Evolutionary conservation across 768 basidiomycete species (phyloP), one percentile per base, ranked within the genome.

Genomic region (Flagelloscypha sp.): DNA sequence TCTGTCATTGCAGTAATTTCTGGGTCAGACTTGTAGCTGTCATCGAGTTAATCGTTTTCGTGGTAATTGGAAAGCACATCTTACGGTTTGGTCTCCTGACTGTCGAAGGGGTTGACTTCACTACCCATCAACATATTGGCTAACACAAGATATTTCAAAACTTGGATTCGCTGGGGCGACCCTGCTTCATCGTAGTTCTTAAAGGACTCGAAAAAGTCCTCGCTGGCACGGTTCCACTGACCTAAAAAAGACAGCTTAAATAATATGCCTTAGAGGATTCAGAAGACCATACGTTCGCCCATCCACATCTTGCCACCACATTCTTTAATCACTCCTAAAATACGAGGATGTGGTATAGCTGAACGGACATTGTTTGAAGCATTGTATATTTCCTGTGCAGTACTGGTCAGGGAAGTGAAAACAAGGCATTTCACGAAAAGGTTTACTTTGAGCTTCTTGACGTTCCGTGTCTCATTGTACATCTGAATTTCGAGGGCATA

Each of bases 271-370:
- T 12, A 17, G n/a, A 21, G 27, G 1, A 29, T 15, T 15, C 15
- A 28, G 4, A 22, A 16, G 12, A 16, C 48, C 79, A 50, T 57
- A 84, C 94, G 85, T 70, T 98, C 95, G 40, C 88, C 90, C 95
- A 99, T 98, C 93, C 95, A 98, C 95, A 99, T 99, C 63, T 99
- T 99, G 2, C 95, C 95, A 11, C 95, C 95, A 47, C 94, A 98
- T 58, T 99, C 95, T 53, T 93, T 88, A 62, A 99, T 98, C 34
- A 98, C 89, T 27, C 94, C 95, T 84, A 97, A 93, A 51, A 98
- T 97, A 20, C 90, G 76, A 7, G 95, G 95, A 62, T 98, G 95
- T 11, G 95, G 92, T 42, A 99, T 97, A 7, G 95, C 95, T 6
- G 89, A 92, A 16, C 88, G 84, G 34, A 99, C 87, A 28, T 79